phyloP scores from a whole-genome alignment of 371 early-diverging fungal genomes.

The Syncephalastrum racemosum region DNA sequence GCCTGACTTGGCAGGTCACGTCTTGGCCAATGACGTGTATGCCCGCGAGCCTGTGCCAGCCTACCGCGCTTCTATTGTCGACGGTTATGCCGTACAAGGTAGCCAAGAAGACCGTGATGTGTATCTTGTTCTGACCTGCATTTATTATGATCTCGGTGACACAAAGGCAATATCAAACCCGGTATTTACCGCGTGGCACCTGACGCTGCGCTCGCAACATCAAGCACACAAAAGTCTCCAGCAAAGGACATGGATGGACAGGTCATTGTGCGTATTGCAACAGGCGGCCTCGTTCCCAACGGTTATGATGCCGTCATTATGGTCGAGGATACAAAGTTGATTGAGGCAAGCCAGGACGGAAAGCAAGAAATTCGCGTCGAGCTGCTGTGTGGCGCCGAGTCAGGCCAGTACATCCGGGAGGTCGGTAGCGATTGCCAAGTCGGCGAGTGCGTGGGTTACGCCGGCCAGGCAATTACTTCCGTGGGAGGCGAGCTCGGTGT shows the following conservation, averaged over 20 bases:
- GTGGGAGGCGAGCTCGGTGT: constrained; percentile 84
- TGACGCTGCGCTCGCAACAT: too few relatives aligned
- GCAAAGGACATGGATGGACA: constrained; percentile 29
- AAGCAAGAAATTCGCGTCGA: constrained; percentile 63
- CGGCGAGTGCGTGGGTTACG: constrained; percentile 59
- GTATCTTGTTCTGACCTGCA: too few relatives aligned
- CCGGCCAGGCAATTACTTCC: constrained; percentile 61
- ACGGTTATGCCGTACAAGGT: constrained; percentile 92
- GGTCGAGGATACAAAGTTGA: constrained; percentile 86
- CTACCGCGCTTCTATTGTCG: constrained; percentile 85
- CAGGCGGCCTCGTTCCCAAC: constrained; percentile 84
- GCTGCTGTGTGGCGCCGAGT: constrained; percentile 34
- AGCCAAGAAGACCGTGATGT: constrained; percentile 7
- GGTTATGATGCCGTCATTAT: constrained; percentile 89
- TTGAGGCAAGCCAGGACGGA: constrained; percentile 54
- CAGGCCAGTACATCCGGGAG: constrained; percentile 75
- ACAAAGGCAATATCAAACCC: too few relatives aligned
- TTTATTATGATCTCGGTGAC: too few relatives aligned
- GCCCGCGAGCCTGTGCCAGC: constrained; percentile 81
- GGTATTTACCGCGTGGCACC: too few relatives aligned
- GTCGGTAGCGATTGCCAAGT: constrained; percentile 72
- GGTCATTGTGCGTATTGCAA: constrained; percentile 77
- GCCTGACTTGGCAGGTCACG: constrained; percentile 51
- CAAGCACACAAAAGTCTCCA: neutral
- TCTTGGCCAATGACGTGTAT: constrained; percentile 75